Evolutionary conservation across 202 grass and related monocot genomes (phyloP).

Genomic region (Zizania palustris): DNA sequence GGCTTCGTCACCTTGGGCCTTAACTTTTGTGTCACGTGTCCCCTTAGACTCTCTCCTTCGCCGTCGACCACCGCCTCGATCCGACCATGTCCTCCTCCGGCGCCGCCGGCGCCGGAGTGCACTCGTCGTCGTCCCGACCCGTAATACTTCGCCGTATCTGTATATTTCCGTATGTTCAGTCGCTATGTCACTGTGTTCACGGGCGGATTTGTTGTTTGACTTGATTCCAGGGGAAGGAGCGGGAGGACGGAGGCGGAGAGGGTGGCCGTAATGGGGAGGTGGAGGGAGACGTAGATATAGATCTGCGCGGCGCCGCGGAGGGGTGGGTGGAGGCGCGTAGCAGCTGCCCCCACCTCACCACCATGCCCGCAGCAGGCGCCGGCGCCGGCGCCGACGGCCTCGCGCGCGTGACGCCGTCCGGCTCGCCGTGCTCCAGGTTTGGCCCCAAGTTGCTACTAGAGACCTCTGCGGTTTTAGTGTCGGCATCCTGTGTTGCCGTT

Average conservation of each 20-base stretch:
- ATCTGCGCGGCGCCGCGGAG: conserved; percentile 53
- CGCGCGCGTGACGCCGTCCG: conserved; percentile 57
- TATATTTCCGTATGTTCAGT: neutral
- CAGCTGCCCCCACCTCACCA: conserved; percentile 60
- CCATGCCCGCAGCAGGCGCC: conserved; percentile 41
- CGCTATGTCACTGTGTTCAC: neutral
- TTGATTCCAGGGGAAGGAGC: conserved; percentile 51
- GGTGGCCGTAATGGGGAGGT: neutral
- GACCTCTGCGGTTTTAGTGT: neutral
- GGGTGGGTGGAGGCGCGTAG: conserved; percentile 89
- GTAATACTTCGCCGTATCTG: neutral
- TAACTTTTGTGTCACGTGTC: too few species aligned
- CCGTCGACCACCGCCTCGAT: too few species aligned
- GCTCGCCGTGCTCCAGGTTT: conserved; percentile 76
- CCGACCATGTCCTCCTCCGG: too few species aligned
- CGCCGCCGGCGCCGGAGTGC: neutral
- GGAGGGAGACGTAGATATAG: conserved; percentile 28
- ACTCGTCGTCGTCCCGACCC: neutral
- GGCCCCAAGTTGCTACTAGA: neutral
- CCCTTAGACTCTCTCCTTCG: too few species aligned
- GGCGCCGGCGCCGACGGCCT: conserved; percentile 44
- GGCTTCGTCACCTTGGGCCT: too few species aligned
- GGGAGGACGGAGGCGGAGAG: conserved; percentile 9
- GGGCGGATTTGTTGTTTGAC: neutral
- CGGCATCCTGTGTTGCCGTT: neutral